These are phyloP conservation scores for Neofusicoccum sp. DNA, from an alignment of 2,329 filamentous ascomycete genomes.

Conservation along the genomic window DNA sequence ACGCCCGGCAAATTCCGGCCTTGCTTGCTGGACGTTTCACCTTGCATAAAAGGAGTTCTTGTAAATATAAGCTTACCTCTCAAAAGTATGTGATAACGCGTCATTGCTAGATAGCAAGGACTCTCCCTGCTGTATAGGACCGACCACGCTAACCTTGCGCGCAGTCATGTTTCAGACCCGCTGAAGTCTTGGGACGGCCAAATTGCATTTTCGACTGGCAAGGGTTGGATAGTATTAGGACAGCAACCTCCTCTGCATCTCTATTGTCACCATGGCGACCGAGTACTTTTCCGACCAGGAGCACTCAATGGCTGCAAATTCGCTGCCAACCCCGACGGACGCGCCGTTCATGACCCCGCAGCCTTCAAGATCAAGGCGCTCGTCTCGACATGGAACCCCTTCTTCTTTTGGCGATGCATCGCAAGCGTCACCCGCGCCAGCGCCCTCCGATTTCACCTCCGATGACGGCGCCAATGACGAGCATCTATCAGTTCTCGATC, in stretches of 20 bases:
- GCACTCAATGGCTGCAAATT: constrained; percentile 42
- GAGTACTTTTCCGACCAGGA: constrained; percentile 51
- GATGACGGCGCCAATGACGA: constrained; percentile 64
- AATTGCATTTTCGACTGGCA: not conserved
- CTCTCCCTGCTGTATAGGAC: constrained; percentile 10
- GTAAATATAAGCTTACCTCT: constrained; percentile 10
- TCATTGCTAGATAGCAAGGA: not conserved
- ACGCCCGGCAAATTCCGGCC: not conserved
- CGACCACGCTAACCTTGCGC: constrained; percentile 14
- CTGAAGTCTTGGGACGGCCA: constrained; percentile 2
- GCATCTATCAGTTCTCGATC: constrained; percentile 73
- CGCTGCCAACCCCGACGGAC: constrained; percentile 68
- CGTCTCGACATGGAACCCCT: constrained; percentile 58
- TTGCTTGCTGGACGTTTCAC: constrained; percentile 12
- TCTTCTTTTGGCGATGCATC: constrained; percentile 50
- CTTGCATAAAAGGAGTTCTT: constrained; percentile 17
- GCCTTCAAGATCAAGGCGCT: constrained; percentile 57
- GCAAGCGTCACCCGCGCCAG: constrained; percentile 59
- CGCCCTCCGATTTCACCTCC: constrained; percentile 44
- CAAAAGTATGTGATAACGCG: constrained; percentile 15
- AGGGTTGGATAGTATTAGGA: constrained; percentile 11
- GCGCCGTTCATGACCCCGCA: constrained; percentile 68
- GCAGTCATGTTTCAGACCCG: constrained; percentile 18
- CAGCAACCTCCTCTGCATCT: not conserved
- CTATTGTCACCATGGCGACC: constrained; percentile 30